Percentiles rank a stretch among this genome's conserved stretches.
Conservation (phyloP, 169 alveolate genomes). For the Prorocentrum cordatum region DNA sequence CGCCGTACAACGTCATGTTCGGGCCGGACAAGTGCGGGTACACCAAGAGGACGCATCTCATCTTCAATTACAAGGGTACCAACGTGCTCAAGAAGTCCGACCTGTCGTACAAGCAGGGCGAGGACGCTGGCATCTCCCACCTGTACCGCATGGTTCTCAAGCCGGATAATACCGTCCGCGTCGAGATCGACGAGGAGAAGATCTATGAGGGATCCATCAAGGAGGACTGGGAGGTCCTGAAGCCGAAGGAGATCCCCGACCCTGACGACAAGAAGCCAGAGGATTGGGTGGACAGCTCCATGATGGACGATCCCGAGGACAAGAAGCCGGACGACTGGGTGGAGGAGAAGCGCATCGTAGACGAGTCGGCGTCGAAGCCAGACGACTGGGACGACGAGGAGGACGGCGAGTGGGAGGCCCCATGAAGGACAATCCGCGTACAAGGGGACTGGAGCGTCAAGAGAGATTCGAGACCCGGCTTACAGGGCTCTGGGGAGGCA, state of each 20-base stretch:
- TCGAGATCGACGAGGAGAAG: constrained; percentile 60
- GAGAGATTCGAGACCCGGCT: too few species aligned
- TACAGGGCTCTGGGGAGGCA: too few species aligned
- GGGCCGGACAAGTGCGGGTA: constrained; percentile 72
- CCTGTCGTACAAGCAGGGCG: constrained; percentile 68
- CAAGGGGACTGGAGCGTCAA: too few species aligned
- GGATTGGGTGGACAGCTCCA: constrained; percentile 63
- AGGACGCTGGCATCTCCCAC: constrained; percentile 38
- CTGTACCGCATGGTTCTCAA: constrained; percentile 33
- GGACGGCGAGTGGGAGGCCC: constrained; percentile 74
- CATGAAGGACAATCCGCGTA: too few species aligned
- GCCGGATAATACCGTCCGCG: constrained; percentile 62
- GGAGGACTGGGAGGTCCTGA: constrained; percentile 58
- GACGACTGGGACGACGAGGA: constrained; percentile 70
- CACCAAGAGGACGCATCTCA: constrained; percentile 69
- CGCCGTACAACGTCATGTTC: too few species aligned
- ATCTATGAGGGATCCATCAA: constrained; percentile 61
- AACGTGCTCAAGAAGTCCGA: constrained; percentile 68
- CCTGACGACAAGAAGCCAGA: constrained; percentile 69
- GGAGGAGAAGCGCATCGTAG: constrained; percentile 66
- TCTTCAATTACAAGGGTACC: constrained; percentile 54
- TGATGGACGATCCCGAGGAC: constrained; percentile 73
- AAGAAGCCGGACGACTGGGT: constrained; percentile 71
- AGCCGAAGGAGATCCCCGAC: constrained; percentile 52
- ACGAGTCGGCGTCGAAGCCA: constrained; percentile 64